Conservation (phyloP, 2,329 filamentous ascomycete species). For the Trichophaea hybrida region DNA sequence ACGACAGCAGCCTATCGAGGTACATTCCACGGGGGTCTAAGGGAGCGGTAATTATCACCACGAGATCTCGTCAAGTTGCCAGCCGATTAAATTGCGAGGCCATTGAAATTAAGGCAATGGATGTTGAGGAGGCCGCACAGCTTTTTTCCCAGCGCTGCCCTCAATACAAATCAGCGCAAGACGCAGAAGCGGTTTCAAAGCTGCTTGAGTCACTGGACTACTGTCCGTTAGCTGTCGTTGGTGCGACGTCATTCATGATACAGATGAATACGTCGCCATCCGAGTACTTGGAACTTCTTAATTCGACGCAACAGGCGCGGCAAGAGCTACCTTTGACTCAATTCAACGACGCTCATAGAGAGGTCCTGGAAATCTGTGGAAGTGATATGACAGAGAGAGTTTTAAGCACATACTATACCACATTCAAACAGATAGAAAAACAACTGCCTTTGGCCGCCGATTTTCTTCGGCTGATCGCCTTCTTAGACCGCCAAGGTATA, state of each 20-base stretch:
- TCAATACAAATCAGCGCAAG: neutral
- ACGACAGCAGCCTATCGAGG: neutral
- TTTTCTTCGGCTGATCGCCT: neutral
- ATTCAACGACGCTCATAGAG: neutral
- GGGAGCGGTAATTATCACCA: constrained; percentile 10
- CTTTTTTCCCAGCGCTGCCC: neutral
- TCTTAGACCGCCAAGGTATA: neutral
- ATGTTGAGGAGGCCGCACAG: neutral
- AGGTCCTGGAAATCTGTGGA: neutral
- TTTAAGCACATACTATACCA: constrained; percentile 1
- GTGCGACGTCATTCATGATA: neutral
- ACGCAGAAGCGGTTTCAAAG: neutral
- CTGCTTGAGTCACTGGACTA: constrained; percentile 6
- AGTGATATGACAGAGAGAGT: neutral
- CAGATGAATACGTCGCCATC: neutral
- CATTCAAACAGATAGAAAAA: neutral
- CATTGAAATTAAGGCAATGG: neutral
- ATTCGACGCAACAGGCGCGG: neutral
- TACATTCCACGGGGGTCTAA: constrained; percentile 5
- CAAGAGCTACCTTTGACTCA: neutral
- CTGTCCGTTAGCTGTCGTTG: constrained; percentile 5
- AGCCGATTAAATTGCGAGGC: neutral
- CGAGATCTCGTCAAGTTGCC: constrained; percentile 1
- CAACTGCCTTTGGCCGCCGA: neutral
- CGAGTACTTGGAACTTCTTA: neutral